Evolutionary conservation across 441 rosid species (phyloP).

Genomic region (Syzygium malaccense): DNA sequence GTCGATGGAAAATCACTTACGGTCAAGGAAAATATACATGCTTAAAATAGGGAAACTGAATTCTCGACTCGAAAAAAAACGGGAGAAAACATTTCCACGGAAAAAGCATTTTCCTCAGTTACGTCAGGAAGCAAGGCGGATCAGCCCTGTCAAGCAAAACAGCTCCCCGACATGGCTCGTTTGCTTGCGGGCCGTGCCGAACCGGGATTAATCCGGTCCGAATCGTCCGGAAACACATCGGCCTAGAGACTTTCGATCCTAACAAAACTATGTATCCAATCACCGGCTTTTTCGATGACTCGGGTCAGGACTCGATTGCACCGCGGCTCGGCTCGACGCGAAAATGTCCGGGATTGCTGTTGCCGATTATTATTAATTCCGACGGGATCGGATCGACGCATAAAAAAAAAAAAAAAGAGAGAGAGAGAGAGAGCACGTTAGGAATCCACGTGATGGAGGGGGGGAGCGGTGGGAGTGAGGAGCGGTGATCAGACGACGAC

Average conservation of each 20-base stretch:
- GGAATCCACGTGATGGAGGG: not conserved
- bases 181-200: not conserved
- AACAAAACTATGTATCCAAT: not conserved
- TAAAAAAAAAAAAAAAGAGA: not conserved
- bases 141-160: not conserved
- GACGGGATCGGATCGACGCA: not conserved
- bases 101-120: not conserved
- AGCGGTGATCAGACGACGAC: not conserved
- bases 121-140: not conserved
- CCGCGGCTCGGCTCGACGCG: too few species aligned
- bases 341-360: too few species aligned
- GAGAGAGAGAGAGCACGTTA: not conserved
- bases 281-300: not conserved
- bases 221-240: not conserved
- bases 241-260: not conserved
- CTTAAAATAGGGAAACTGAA: not conserved
- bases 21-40: not conserved
- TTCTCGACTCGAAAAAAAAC: not conserved
- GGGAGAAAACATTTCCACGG: not conserved
- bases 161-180: not conserved
- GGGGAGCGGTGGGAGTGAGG: not conserved
- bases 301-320: too few species aligned
- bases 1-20: not conserved
- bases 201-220: not conserved
- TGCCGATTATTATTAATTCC: not conserved